Evolutionary conservation across 2,329 filamentous ascomycete species (phyloP).

Genomic region (Pezicula rhizophila): DNA sequence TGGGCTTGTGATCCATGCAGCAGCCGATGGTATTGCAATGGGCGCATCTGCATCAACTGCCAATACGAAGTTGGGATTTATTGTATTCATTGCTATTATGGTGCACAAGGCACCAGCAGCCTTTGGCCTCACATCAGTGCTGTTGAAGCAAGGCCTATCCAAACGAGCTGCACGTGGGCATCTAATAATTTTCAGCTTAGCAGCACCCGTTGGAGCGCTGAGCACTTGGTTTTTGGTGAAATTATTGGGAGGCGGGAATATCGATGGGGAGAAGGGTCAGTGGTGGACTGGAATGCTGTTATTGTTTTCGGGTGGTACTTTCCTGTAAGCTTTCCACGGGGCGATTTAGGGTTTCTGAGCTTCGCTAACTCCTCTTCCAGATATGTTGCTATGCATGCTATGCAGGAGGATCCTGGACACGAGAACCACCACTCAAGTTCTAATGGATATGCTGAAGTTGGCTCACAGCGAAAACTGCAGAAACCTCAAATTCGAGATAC

Average conservation of each 20-base stretch:
- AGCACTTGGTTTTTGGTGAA: slow-evolving; percentile 76
- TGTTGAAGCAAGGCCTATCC: slow-evolving; percentile 85
- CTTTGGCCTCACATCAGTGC: slow-evolving; percentile 84
- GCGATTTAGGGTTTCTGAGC: neutral
- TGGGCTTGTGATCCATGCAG: slow-evolving; percentile 91
- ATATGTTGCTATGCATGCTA: slow-evolving; percentile 97
- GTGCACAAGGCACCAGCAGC: slow-evolving; percentile 94
- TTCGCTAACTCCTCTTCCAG: slow-evolving; percentile 38
- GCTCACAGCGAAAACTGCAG: slow-evolving; percentile 43
- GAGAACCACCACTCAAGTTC: slow-evolving; percentile 40
- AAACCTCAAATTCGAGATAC: slow-evolving; percentile 63
- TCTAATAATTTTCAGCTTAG: slow-evolving; percentile 83
- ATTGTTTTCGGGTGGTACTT: slow-evolving; percentile 93
- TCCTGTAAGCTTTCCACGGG: slow-evolving; percentile 62
- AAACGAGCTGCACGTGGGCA: slow-evolving; percentile 81
- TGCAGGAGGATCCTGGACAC: slow-evolving; percentile 67
- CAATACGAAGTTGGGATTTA: slow-evolving; percentile 72
- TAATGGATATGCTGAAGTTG: slow-evolving; percentile 50
- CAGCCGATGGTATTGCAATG: slow-evolving; percentile 91
- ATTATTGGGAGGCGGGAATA: slow-evolving; percentile 59
- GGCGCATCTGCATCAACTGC: slow-evolving; percentile 77
- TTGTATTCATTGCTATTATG: slow-evolving; percentile 96
- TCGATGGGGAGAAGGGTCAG: slow-evolving; percentile 45
- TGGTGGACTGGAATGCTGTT: slow-evolving; percentile 92
- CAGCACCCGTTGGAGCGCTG: slow-evolving; percentile 80